These are phyloP conservation scores for Fusarium papillatum DNA, from an alignment of 2,329 filamentous ascomycete genomes.

Conservation along the genomic window DNA sequence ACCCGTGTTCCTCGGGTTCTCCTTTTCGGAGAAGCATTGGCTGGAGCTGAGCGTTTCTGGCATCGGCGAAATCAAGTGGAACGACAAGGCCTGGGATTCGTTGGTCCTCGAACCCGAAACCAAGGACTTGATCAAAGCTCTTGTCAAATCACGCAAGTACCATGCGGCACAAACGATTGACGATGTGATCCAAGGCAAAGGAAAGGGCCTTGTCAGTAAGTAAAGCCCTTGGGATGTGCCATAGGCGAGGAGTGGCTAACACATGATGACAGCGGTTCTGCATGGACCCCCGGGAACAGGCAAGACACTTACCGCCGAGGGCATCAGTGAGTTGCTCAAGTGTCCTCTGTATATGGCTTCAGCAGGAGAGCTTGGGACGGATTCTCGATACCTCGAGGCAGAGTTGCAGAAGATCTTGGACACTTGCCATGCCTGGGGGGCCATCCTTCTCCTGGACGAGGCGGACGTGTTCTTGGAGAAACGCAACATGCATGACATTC, in stretches of 20 bases:
- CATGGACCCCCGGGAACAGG: slow-evolving; percentile 90
- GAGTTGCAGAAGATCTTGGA: slow-evolving; percentile 89
- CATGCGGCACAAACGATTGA: slow-evolving; percentile 86
- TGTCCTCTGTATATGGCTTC: slow-evolving; percentile 88
- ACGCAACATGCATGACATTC: slow-evolving; percentile 85
- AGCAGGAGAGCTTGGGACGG: slow-evolving; percentile 85
- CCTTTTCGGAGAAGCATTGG: slow-evolving; percentile 92
- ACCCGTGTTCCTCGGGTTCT: slow-evolving; percentile 87
- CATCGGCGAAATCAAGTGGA: slow-evolving; percentile 87
- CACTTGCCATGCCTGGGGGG: slow-evolving; percentile 88
- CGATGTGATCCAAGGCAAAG: slow-evolving; percentile 86
- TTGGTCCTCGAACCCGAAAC: slow-evolving; percentile 77
- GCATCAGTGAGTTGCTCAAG: slow-evolving; percentile 85
- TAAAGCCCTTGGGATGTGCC: slow-evolving; percentile 14
- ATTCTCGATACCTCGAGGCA: slow-evolving; percentile 78
- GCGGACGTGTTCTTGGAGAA: slow-evolving; percentile 89
- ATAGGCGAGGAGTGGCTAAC: slow-evolving; percentile 29
- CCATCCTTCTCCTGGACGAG: slow-evolving; percentile 87
- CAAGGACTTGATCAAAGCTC: slow-evolving; percentile 77
- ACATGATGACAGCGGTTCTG: slow-evolving; percentile 68
- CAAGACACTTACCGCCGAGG: slow-evolving; percentile 90
- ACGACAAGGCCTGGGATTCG: slow-evolving; percentile 84
- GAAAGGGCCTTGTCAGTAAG: slow-evolving; percentile 82
- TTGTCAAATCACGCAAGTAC: slow-evolving; percentile 88
- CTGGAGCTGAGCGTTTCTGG: slow-evolving; percentile 87